Evolutionary conservation across 768 basidiomycete species (phyloP), one percentile per base, ranked within the genome.

Genomic region (Mycena floridula): DNA sequence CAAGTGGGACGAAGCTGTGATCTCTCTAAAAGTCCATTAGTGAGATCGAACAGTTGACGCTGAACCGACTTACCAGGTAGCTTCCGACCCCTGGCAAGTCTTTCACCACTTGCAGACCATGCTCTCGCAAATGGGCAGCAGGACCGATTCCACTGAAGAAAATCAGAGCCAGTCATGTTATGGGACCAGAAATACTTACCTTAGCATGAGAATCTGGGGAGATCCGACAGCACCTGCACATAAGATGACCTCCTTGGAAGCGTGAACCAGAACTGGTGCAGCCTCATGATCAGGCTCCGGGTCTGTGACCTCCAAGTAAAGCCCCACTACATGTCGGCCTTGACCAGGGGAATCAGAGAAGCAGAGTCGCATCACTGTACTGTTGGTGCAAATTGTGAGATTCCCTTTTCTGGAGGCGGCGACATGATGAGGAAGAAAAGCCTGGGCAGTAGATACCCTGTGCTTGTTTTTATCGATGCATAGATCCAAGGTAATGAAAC

Each of bases 171-270:
- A 9, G 16, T 32, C 16, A 9, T 9, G 28, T 51, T 49, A 40
- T n/a, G n/a, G n/a, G n/a, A n/a, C n/a, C n/a, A 56, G 40, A n/a
- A 62, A 37, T 37, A 59, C 53, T 22, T 46, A 32, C 21, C 61
- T 28, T 37, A 55, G 42, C 27, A 42, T 38, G 45, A 46, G 48
- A 4, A 59, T 57, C 12, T 66, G 60, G 7, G 72, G 67, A 42
- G 61, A 65, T 25, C 65, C 65, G 38, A 74, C 57, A 1, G 69
- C 60, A 25, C 72, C 72, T 39, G 38, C 38, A 24, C 38, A 39
- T 9, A 77, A 45, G 6, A 77, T 59, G 42, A 76, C 62, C 48
- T 76, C 74, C 50, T 54, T 53, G 1, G 72, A 74, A 27, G 37
- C 54, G 7, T 12, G 28, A 16, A 16, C 11, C 28, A 16, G 28